Evolutionary conservation across 129 eudicot genomes (phyloP).

Genomic region (Flaveria bidentis): DNA sequence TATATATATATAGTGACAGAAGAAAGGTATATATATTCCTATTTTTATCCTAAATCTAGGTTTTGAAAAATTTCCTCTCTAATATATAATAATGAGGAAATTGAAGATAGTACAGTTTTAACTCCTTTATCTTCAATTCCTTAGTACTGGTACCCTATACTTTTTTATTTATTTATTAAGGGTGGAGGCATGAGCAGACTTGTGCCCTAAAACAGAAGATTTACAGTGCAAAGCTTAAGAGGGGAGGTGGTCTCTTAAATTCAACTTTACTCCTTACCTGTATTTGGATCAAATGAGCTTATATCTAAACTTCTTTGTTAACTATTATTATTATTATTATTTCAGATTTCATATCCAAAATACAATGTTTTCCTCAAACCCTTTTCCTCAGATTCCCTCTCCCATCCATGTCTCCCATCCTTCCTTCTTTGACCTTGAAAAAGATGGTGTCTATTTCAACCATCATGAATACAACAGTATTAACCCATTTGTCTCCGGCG

Average conservation of each 20-base stretch:
- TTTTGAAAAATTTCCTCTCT: not conserved
- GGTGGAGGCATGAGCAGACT: not conserved
- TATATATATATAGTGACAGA: not conserved
- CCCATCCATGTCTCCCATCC: conserved; percentile 22
- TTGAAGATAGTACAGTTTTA: conserved; percentile 6
- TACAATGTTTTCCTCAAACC: conserved; percentile 34
- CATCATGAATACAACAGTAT: conserved; percentile 12
- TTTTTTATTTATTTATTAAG: not conserved
- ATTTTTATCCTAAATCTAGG: conserved; percentile 16
- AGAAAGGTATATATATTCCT: conserved; percentile 5
- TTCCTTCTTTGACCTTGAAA: conserved; percentile 28
- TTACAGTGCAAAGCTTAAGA: conserved; percentile 20
- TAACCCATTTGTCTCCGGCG: conserved; percentile 14
- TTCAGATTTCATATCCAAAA: conserved; percentile 16
- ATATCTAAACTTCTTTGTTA: not conserved
- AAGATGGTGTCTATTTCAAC: conserved; percentile 18
- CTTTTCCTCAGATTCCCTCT: conserved; percentile 23
- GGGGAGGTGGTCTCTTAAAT: conserved; percentile 12
- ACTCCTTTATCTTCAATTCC: not conserved
- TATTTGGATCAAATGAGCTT: conserved; percentile 13
- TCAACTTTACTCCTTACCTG: conserved; percentile 3
- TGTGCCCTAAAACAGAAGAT: conserved; percentile 35
- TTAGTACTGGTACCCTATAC: conserved; percentile 6
- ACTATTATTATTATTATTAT: not conserved
- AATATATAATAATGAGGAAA: not conserved